Conservation (phyloP, 1,139 yeast genomes). For the Candida pseudoviswanathii region DNA sequence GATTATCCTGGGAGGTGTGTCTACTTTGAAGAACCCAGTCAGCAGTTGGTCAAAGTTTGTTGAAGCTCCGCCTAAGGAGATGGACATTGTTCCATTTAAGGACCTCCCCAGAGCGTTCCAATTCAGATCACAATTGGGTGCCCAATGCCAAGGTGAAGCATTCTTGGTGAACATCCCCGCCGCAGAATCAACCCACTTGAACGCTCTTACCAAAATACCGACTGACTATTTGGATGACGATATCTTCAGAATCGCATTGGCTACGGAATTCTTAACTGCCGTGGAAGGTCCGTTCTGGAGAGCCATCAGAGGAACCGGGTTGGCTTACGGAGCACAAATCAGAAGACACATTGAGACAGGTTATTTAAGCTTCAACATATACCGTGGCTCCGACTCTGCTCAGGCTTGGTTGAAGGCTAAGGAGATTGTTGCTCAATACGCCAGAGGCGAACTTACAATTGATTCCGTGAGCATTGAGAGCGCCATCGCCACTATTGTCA, state of each 20-base stretch:
- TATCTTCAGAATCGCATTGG: conserved; percentile 68
- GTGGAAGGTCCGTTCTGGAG: conserved; percentile 98
- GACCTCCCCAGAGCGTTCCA: conserved; percentile 55
- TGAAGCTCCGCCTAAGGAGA: conserved; percentile 12
- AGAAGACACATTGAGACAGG: conserved; percentile 67
- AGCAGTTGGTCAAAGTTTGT: conserved; percentile 60
- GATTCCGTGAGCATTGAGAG: conserved; percentile 67
- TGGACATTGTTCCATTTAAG: conserved; percentile 21
- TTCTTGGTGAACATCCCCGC: conserved; percentile 76
- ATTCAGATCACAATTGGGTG: conserved; percentile 61
- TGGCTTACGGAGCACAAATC: conserved; percentile 86
- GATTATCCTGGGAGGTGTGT: conserved; percentile 70
- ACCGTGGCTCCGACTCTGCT: conserved; percentile 82
- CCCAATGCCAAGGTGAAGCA: conserved; percentile 55
- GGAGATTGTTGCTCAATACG: conserved; percentile 63
- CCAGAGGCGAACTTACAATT: conserved; percentile 52
- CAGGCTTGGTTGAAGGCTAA: conserved; percentile 72
- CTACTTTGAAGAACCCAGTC: conserved; percentile 53
- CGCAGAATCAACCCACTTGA: conserved; percentile 81
- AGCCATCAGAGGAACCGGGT: conserved; percentile 92
- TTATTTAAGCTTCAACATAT: conserved; percentile 63
- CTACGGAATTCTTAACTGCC: conserved; percentile 76
- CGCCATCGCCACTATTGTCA: conserved; percentile 74
- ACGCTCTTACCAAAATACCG: conserved; percentile 63
- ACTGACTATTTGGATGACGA: conserved; percentile 67